A percentile compares a stretch with the other conserved stretches of the same genome.
Evolutionary conservation across 2,329 filamentous ascomycete species (phyloP).

Genomic region (Zymoseptoria crescenta): DNA sequence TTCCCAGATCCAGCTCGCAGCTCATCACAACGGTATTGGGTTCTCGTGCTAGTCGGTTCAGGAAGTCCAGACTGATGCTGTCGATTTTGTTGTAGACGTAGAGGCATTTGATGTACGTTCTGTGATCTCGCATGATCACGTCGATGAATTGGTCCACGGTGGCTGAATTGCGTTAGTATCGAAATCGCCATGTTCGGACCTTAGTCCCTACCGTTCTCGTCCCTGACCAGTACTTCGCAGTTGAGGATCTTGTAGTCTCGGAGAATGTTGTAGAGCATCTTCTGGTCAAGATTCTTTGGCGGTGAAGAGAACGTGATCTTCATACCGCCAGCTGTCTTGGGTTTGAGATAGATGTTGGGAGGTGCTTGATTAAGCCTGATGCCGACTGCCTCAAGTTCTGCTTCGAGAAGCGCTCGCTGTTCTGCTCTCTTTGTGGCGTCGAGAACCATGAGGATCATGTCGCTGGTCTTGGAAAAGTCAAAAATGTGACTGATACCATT

Average conservation of each 20-base stretch:
- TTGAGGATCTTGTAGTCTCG: conserved; percentile 99
- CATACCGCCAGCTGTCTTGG: conserved; percentile 93
- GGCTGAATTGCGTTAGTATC: conserved; percentile 38
- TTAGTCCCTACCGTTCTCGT: conserved; percentile 69
- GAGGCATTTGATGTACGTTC: conserved; percentile 89
- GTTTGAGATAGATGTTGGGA: conserved; percentile 97
- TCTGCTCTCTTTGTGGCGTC: conserved; percentile 96
- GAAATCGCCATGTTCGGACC: too few species aligned
- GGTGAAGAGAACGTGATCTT: conserved; percentile 93
- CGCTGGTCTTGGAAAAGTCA: conserved; percentile 58
- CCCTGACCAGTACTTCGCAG: conserved; percentile 88
- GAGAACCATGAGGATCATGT: conserved; percentile 91
- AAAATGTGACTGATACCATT: not conserved
- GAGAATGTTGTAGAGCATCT: conserved; percentile 96
- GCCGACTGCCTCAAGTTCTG: conserved; percentile 87
- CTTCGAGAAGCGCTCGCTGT: conserved; percentile 81
- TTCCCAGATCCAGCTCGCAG: conserved; percentile 89
- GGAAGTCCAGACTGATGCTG: conserved; percentile 82
- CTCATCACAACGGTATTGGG: conserved; percentile 94
- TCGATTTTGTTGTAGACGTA: conserved; percentile 99
- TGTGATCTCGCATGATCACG: conserved; percentile 97
- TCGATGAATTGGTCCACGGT: conserved; percentile 99
- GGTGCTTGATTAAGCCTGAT: conserved; percentile 88
- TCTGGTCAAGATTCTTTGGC: conserved; percentile 88
- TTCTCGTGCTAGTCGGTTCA: conserved; percentile 86